Base-by-base conservation (phyloP, 169 alveolate genomes). In the Plasmodium gonderi region DNA sequence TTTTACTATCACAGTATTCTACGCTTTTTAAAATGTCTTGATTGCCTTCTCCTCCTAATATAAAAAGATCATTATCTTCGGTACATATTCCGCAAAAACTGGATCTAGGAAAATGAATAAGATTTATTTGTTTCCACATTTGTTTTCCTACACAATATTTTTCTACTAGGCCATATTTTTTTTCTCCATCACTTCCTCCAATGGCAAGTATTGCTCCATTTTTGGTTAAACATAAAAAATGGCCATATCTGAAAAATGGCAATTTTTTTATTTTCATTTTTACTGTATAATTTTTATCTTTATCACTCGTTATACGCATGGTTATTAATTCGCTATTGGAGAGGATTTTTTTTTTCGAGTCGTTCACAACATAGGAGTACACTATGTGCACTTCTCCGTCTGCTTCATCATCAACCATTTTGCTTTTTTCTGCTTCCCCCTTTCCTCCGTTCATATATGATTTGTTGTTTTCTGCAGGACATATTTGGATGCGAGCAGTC, bases 11-110 rank as follows among this genome's bases (percentile, higher is more conserved):
- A 75, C 23, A 87, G 68, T 87, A 87, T 75, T 87, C 93, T 42
- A 87, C 93, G 68, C 93, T 87, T 76, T 60, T 87, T 77, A 87
- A 87, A 33, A 87, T 87, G 44, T 76, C 40, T 42, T 87, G 90
- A 60, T 87, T 64, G 1, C 93, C 93, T 76, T 87, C 93, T 78
- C 93, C 93, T 12, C 93, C 93, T 87, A 87, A 87, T 38, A 87
- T 51, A 67, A 54, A 76, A 23, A 87, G 69, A 78, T 87, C 67
- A 76, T 87, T 78, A 76, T 87, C 72, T 9, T 77, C 93, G 14
- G 93, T 87, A 75, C 93, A 87, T 60, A 87, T 40, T 51, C 93
- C 93, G 45, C 93, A 87, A 76, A 87, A 87, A 76, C 47, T 87
- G n/a, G 93, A 87, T 76, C 93, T 74, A 14, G 93, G 67, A 87